phyloP scores from a whole-genome alignment of 495 filamentous ascomycete genomes.

The Immersiella caudata region DNA sequence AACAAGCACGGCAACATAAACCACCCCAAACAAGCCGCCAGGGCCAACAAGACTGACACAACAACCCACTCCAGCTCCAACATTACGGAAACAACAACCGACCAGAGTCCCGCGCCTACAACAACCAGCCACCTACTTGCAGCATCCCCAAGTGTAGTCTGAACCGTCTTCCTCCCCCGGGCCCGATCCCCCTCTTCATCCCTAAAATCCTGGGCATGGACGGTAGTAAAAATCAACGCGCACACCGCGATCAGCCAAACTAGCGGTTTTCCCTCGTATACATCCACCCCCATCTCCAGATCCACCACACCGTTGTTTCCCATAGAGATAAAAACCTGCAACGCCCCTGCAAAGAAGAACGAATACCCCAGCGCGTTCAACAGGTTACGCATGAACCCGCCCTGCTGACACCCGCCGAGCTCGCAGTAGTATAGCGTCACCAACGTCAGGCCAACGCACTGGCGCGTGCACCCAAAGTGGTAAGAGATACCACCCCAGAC shows the following conservation, averaged over 20 bases:
- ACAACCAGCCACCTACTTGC: slow-evolving; percentile 45
- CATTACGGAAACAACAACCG: slow-evolving; percentile 40
- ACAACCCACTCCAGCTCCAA: slow-evolving; percentile 31
- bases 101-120: slow-evolving; percentile 43
- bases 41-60: background rate
- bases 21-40: background rate
- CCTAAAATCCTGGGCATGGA: slow-evolving; percentile 56
- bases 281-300: background rate
- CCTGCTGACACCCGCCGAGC: slow-evolving; percentile 49
- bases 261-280: slow-evolving; percentile 26
- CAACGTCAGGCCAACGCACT: slow-evolving; percentile 41
- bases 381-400: slow-evolving; percentile 42
- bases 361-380: slow-evolving; percentile 50
- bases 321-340: slow-evolving; percentile 28
- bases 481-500: slow-evolving; percentile 36
- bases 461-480: slow-evolving; percentile 40
- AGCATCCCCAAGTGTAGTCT: slow-evolving; percentile 48
- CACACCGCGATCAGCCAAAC: slow-evolving; percentile 52
- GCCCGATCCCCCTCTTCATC: slow-evolving; percentile 52
- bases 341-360: slow-evolving; percentile 39
- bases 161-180: slow-evolving; percentile 46
- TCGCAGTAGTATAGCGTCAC: slow-evolving; percentile 61
- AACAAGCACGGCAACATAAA: background rate
- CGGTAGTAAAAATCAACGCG: slow-evolving; percentile 51
- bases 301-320: background rate